Conservation (phyloP, 2,329 filamentous ascomycete species). For the Aspergillus sclerotialis region DNA sequence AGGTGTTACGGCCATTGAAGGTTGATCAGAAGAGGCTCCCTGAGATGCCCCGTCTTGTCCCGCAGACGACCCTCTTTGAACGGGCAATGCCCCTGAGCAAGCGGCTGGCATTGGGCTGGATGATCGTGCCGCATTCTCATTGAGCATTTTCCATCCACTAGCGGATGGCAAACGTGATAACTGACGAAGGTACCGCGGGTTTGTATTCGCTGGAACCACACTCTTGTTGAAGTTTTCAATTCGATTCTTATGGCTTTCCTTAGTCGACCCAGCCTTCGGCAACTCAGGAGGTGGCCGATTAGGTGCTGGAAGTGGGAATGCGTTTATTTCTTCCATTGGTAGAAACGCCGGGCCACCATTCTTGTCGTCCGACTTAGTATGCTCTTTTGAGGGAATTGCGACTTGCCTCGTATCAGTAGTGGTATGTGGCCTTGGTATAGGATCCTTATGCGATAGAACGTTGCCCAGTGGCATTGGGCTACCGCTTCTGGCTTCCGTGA, state of each 20-base stretch:
- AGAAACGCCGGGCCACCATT: slow-evolving; percentile 14
- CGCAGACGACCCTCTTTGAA: not conserved
- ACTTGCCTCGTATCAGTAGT: not conserved
- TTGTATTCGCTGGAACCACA: not conserved
- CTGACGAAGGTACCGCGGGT: not conserved
- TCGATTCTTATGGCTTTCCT: slow-evolving; percentile 5
- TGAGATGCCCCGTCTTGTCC: not conserved
- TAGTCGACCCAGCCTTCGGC: slow-evolving; percentile 13
- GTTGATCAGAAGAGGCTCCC: not conserved
- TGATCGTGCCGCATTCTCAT: no score
- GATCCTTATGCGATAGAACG: not conserved
- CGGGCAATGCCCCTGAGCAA: not conserved
- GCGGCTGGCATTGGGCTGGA: not conserved
- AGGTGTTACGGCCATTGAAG: not conserved
- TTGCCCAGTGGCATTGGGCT: not conserved
- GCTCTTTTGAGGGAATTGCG: not conserved
- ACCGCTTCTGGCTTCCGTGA: not conserved
- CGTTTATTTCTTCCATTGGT: slow-evolving; percentile 20
- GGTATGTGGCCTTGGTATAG: not conserved
- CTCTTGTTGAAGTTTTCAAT: slow-evolving; percentile 3
- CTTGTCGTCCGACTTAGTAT: not conserved
- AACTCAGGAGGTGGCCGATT: slow-evolving; percentile 27
- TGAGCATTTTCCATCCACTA: no score
- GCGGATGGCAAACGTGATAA: no score
- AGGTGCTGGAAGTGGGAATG: slow-evolving; percentile 30